phyloP scores from a whole-genome alignment of 2,329 filamentous ascomycete species.

The Neonectria coccinea region DNA sequence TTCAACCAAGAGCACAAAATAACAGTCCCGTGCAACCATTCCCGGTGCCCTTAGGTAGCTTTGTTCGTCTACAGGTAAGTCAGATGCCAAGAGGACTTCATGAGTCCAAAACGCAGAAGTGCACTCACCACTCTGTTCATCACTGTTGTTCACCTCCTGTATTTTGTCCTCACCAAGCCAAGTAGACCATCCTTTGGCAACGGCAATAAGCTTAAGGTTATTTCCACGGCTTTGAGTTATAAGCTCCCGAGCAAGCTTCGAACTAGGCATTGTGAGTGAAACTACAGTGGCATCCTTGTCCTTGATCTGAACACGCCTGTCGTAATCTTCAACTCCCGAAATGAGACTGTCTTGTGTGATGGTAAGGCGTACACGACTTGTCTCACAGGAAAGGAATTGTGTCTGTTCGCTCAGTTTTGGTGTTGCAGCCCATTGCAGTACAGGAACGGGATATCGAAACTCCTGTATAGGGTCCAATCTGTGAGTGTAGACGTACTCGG shows the following conservation, averaged over 20 bases:
- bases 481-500: slow-evolving; percentile 8
- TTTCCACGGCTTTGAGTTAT: neutral
- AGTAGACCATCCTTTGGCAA: slow-evolving; percentile 27
- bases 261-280: slow-evolving; percentile 12
- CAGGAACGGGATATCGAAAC: slow-evolving; percentile 14
- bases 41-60: neutral
- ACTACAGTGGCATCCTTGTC: neutral
- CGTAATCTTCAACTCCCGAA: slow-evolving; percentile 8
- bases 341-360: neutral
- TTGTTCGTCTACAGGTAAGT: neutral
- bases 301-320: slow-evolving; percentile 10
- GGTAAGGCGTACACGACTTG: neutral
- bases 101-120: neutral
- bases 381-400: slow-evolving; percentile 21
- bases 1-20: slow-evolving; percentile 13
- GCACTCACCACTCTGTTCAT: neutral
- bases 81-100: neutral
- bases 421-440: slow-evolving; percentile 17
- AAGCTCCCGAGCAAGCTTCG: neutral
- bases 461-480: neutral
- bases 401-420: slow-evolving; percentile 24
- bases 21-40: slow-evolving; percentile 6
- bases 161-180: slow-evolving; percentile 26
- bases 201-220: slow-evolving; percentile 14
- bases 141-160: neutral